A percentile compares a stretch with the other conserved stretches of the same genome.
These are phyloP conservation scores for Parachlorella kessleri DNA, from an alignment of 139 green algal species.

Conservation along the genomic window DNA sequence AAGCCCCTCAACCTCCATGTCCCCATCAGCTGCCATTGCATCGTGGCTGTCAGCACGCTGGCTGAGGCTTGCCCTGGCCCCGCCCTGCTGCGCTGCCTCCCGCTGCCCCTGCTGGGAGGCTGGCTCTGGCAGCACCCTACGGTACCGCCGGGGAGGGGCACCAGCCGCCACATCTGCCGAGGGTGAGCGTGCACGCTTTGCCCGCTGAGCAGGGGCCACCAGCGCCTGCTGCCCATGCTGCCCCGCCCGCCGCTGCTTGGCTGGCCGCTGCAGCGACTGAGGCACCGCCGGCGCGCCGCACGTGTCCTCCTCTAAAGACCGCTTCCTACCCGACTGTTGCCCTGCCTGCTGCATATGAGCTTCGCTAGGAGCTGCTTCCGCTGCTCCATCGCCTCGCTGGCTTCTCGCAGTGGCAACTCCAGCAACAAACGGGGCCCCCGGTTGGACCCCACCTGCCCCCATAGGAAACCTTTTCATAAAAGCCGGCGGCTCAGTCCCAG, in stretches of 20 bases:
- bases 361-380: not conserved
- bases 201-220: not conserved
- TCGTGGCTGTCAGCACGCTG: too few relatives aligned
- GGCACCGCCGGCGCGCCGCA: not conserved
- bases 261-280: slow-evolving; percentile 3
- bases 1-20: too few relatives aligned
- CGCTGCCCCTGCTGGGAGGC: not conserved
- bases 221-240: not conserved
- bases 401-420: not conserved
- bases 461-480: too few relatives aligned
- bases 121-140: not conserved
- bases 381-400: not conserved
- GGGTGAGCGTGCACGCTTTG: not conserved
- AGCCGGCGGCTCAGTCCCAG: too few relatives aligned
- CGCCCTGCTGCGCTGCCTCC: not conserved
- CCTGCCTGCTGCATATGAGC: not conserved
- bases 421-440: too few relatives aligned
- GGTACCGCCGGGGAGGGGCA: not conserved
- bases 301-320: too few relatives aligned
- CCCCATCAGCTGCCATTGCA: too few relatives aligned
- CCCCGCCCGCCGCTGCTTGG: slow-evolving; percentile 13
- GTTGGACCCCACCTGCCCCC: too few relatives aligned
- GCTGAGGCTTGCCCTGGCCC: not conserved
- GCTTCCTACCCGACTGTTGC: too few relatives aligned
- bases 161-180: not conserved